Evolutionary conservation across 441 rosid species (phyloP).

Genomic region (Manihot esculenta): DNA sequence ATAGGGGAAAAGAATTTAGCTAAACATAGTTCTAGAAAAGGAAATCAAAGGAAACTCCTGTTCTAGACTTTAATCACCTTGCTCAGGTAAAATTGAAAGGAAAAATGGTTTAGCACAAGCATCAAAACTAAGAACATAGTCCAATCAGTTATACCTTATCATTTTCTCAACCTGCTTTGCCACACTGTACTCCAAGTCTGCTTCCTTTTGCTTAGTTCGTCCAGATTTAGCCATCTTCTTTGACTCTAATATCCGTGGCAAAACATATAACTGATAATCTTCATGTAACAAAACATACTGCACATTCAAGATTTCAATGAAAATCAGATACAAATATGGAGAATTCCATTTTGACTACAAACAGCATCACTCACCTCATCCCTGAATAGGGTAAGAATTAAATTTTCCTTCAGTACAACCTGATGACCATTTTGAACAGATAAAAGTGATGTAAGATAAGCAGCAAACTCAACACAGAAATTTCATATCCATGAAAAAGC

Average conservation of each 20-base stretch:
- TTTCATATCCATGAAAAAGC: neutral
- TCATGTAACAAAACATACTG: constrained; percentile 90
- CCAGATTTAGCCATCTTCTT: constrained; percentile 99
- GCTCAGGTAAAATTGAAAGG: neutral
- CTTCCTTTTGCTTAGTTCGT: constrained; percentile 94
- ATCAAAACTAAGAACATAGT: constrained; percentile 19
- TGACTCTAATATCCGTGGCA: constrained; percentile 94
- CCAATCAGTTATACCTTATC: constrained; percentile 60
- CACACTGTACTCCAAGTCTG: constrained; percentile 96
- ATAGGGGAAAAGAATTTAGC: neutral
- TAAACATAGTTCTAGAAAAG: neutral
- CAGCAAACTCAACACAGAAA: neutral
- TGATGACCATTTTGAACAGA: constrained; percentile 38
- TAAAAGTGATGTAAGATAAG: constrained; percentile 7
- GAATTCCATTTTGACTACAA: constrained; percentile 17
- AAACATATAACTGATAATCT: constrained; percentile 91
- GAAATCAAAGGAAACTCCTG: neutral
- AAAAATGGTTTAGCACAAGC: neutral
- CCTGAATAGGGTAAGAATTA: constrained; percentile 79
- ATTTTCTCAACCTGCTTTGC: constrained; percentile 99
- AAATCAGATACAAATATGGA: constrained; percentile 34
- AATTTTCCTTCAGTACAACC: constrained; percentile 97
- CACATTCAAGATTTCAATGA: constrained; percentile 31
- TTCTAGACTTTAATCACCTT: neutral
- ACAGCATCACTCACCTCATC: constrained; percentile 75